These are phyloP conservation scores for Carallia brachiata DNA, from an alignment of 345 rosid species.

Conservation along the genomic window DNA sequence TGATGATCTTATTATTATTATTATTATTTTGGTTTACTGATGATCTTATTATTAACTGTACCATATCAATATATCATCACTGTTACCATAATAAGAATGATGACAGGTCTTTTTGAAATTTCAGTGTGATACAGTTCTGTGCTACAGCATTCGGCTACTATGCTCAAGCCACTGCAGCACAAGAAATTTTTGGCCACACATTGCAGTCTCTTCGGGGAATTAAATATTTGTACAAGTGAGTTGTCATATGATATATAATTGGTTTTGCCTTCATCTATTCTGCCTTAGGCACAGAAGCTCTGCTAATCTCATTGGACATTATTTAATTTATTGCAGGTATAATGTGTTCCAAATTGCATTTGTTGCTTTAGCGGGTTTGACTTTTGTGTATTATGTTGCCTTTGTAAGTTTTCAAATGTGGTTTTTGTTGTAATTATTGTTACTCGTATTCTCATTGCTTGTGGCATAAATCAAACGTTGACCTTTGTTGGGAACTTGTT, in stretches of 20 bases:
- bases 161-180: slow-evolving; percentile 99
- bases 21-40: neutral
- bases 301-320: slow-evolving; percentile 12
- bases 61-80: neutral
- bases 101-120: slow-evolving; percentile 18
- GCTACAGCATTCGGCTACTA: slow-evolving; percentile 97
- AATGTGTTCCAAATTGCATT: slow-evolving; percentile 91
- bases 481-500: slow-evolving; percentile 9
- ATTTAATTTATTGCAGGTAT: slow-evolving; percentile 54
- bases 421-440: neutral
- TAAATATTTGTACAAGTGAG: slow-evolving; percentile 94
- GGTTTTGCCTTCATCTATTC: neutral
- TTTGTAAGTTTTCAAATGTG: slow-evolving; percentile 54
- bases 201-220: slow-evolving; percentile 97
- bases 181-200: slow-evolving; percentile 97
- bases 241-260: neutral
- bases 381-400: slow-evolving; percentile 80
- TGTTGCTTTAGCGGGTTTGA: slow-evolving; percentile 73
- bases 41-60: neutral
- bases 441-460: neutral
- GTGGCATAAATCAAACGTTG: neutral
- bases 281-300: slow-evolving; percentile 4
- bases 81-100: neutral
- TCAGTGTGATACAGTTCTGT: slow-evolving; percentile 97
- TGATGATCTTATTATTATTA: neutral